Evolutionary conservation across 164 flowering plant genomes (phyloP).

Genomic region (Nymphaea thermarum): DNA sequence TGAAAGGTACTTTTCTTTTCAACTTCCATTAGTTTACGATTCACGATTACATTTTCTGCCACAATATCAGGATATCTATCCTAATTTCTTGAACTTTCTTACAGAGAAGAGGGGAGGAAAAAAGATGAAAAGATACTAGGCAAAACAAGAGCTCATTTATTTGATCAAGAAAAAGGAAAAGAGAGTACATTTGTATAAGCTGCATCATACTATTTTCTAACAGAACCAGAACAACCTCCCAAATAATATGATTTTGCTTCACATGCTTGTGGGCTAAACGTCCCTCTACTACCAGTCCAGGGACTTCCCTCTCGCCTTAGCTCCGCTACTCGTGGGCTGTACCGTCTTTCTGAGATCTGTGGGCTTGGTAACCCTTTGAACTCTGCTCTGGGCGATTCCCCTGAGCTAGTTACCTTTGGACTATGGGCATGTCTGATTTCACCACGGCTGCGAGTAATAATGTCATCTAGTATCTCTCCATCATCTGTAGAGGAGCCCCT

Average conservation of each 20-base stretch:
- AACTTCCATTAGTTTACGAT: neutral
- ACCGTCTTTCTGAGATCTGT: conserved; percentile 25
- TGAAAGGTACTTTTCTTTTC: neutral
- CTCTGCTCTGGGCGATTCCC: conserved; percentile 59
- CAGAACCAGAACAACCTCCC: conserved; percentile 31
- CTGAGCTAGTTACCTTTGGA: conserved; percentile 77
- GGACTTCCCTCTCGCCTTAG: conserved; percentile 47
- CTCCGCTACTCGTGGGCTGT: conserved; percentile 62
- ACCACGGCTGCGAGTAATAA: conserved; percentile 85
- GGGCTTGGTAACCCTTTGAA: conserved; percentile 43
- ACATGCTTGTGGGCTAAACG: conserved; percentile 37
- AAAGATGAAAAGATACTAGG: too few relatives aligned
- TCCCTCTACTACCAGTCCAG: conserved; percentile 23
- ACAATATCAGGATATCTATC: neutral
- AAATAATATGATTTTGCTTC: conserved; percentile 27
- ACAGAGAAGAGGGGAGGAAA: neutral
- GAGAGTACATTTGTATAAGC: too few relatives aligned
- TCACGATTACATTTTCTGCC: neutral
- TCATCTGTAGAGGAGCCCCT: conserved; percentile 40
- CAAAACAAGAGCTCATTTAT: too few relatives aligned
- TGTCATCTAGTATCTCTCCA: conserved; percentile 74
- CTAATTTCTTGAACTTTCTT: neutral
- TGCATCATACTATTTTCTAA: too few relatives aligned
- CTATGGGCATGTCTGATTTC: conserved; percentile 61
- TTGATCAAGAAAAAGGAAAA: too few relatives aligned